Percentiles rank a stretch among this genome's conserved stretches.
Evolutionary conservation across 495 filamentous ascomycete genomes (phyloP).

Genomic region (Xylaria palmicola): DNA sequence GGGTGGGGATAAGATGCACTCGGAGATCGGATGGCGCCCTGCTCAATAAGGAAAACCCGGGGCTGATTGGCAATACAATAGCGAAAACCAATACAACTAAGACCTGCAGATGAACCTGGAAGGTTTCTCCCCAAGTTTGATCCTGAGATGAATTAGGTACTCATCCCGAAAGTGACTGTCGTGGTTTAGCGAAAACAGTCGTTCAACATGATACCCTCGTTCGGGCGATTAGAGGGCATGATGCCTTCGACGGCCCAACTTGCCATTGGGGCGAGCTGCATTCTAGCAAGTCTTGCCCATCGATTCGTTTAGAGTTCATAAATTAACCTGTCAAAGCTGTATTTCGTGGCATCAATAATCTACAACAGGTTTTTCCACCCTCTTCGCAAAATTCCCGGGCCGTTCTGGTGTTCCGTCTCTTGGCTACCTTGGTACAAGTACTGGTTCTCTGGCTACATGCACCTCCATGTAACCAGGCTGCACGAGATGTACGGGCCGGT

Average conservation of each 20-base stretch:
- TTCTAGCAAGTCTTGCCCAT: background rate
- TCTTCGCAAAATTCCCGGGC: constrained; percentile 4
- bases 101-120: background rate
- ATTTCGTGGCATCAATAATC: constrained; percentile 5
- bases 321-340: background rate
- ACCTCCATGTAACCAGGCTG: constrained; percentile 17
- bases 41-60: constrained; percentile 1
- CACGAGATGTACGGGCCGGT: constrained; percentile 43
- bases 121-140: background rate
- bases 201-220: background rate
- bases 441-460: constrained; percentile 4
- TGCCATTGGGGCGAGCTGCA: background rate
- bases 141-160: background rate
- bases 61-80: background rate
- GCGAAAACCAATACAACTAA: background rate
- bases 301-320: background rate
- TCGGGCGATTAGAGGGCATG: background rate
- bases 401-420: background rate
- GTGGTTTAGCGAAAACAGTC: background rate
- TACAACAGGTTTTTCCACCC: constrained; percentile 40
- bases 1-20: background rate
- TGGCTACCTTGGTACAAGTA: constrained; percentile 3
- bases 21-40: background rate
- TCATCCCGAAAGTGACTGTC: background rate
- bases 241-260: background rate